phyloP scores from a whole-genome alignment of 331 rosid genomes.

The Prunus yedoensis region DNA sequence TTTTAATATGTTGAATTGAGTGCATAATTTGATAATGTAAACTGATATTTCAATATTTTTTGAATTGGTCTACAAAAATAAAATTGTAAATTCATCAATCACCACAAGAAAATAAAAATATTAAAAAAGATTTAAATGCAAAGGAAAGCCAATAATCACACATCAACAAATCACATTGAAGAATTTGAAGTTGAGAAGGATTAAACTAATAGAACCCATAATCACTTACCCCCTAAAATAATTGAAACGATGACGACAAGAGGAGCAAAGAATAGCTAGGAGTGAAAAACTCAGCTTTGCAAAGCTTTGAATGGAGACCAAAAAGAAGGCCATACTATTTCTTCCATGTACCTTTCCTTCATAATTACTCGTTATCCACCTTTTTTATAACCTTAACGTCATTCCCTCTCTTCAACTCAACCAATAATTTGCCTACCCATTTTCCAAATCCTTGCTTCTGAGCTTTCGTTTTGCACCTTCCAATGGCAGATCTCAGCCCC shows the following conservation, averaged over 20 bases:
- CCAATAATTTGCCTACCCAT: constrained; percentile 13
- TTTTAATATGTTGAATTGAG: too few relatives aligned
- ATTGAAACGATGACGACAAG: neutral
- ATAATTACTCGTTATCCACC: constrained; percentile 16
- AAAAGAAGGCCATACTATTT: constrained; percentile 1
- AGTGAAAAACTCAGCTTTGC: constrained; percentile 9
- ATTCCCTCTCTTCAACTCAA: neutral
- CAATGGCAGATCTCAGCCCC: constrained; percentile 84
- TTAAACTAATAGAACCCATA: neutral
- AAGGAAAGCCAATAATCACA: too few relatives aligned
- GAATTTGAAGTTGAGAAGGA: neutral
- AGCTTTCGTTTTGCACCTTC: constrained; percentile 16
- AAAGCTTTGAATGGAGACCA: too few relatives aligned
- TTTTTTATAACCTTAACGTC: constrained; percentile 12
- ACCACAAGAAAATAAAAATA: neutral
- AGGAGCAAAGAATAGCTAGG: neutral
- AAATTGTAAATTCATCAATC: neutral
- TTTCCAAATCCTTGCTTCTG: constrained; percentile 7
- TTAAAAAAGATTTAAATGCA: neutral
- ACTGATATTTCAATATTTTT: neutral
- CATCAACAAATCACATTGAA: neutral
- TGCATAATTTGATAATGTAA: too few relatives aligned
- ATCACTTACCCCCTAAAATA: neutral
- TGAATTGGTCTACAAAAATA: neutral
- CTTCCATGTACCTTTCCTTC: constrained; percentile 30